Percentiles rank a stretch among this genome's conserved stretches.
Conservation (phyloP, 768 basidiomycete genomes). For the Plicaturopsis crispa region DNA sequence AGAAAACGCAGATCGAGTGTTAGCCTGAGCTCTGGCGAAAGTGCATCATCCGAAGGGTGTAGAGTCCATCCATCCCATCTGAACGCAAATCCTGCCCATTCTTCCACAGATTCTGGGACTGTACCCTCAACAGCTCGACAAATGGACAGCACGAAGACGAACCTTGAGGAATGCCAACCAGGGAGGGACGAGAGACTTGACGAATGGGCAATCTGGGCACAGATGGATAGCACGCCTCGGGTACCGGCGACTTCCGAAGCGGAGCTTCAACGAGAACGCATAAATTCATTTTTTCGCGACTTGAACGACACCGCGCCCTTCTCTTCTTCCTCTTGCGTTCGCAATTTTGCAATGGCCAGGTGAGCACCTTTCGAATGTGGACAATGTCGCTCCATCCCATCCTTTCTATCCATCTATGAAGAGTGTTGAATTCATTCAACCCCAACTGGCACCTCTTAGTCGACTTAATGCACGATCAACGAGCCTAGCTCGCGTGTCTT, state of each 20-base stretch:
- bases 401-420: constrained; percentile 41
- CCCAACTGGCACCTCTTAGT: constrained; percentile 89
- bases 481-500: constrained; percentile 36
- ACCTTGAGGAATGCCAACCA: constrained; percentile 10
- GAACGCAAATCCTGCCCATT: constrained; percentile 9
- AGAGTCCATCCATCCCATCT: constrained; percentile 10
- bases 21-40: too few relatives aligned
- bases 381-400: too few relatives aligned
- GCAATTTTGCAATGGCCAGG: too few relatives aligned
- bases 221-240: too few relatives aligned
- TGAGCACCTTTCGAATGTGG: too few relatives aligned
- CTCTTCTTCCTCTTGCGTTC: too few relatives aligned
- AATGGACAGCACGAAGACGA: neutral
- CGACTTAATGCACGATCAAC: constrained; percentile 47
- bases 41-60: constrained; percentile 8
- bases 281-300: too few relatives aligned
- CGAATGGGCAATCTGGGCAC: too few relatives aligned
- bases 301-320: too few relatives aligned
- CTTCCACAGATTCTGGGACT: constrained; percentile 2
- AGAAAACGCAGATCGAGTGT: constrained; percentile 1
- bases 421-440: constrained; percentile 75
- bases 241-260: too few relatives aligned
- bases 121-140: constrained; percentile 2
- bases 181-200: too few relatives aligned
- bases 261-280: too few relatives aligned